Evolutionary conservation across 192 early-diverging fungal species (phyloP).

Genomic region (Phycomyces blakesleeanus): DNA sequence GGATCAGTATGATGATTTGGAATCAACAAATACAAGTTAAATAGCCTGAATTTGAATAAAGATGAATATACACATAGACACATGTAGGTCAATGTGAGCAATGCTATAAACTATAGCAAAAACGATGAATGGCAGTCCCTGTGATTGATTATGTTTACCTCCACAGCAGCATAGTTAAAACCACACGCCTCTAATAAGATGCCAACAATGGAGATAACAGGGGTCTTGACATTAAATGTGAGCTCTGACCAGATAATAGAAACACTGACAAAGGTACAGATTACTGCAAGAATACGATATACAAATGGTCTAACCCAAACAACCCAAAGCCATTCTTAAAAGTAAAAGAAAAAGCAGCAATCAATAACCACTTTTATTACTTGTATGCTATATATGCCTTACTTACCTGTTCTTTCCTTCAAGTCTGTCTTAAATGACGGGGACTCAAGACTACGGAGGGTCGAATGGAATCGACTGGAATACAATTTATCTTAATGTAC

Average conservation of each 20-base stretch:
- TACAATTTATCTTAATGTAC: too few relatives aligned
- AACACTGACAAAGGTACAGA: constrained; percentile 59
- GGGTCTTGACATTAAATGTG: constrained; percentile 71
- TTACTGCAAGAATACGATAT: constrained; percentile 53
- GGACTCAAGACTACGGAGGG: too few relatives aligned
- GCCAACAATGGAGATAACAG: constrained; percentile 71
- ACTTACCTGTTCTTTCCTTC: too few relatives aligned
- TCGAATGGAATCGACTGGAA: background rate
- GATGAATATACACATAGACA: constrained; percentile 88
- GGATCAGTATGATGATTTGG: constrained; percentile 93
- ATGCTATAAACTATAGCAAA: constrained; percentile 56
- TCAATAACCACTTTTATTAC: background rate
- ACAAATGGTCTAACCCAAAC: constrained; percentile 64
- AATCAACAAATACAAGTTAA: constrained; percentile 86
- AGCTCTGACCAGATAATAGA: constrained; percentile 92
- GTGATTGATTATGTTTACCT: constrained; percentile 32
- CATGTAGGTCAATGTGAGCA: constrained; percentile 86
- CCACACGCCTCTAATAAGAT: constrained; percentile 53
- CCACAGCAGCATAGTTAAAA: constrained; percentile 59
- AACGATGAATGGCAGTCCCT: background rate
- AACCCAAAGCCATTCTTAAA: constrained; percentile 84
- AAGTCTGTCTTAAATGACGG: too few relatives aligned
- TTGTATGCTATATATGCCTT: too few relatives aligned
- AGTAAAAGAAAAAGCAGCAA: too few relatives aligned
- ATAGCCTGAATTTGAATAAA: constrained; percentile 84